A percentile compares a stretch with the other conserved stretches of the same genome.
Conservation (phyloP, 139 green algal species). For the Chlorella sp. region DNA sequence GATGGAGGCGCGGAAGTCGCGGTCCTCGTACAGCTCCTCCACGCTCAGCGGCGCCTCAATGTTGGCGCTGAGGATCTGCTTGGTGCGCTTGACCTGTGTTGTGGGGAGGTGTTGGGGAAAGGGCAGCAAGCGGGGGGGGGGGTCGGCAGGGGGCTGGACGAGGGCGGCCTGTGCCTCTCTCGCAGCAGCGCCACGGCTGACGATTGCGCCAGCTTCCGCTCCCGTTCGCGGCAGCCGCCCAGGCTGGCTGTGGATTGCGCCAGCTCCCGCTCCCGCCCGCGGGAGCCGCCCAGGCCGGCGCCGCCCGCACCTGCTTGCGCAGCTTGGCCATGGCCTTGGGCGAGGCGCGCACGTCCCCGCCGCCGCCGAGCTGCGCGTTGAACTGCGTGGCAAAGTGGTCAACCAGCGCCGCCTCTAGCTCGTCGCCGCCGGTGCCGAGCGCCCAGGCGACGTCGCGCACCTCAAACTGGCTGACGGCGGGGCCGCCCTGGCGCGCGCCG, state of each 20-base stretch:
- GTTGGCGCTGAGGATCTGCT: constrained; percentile 98
- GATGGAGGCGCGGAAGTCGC: constrained; percentile 84
- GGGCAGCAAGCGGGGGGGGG: neutral
- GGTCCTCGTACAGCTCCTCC: constrained; percentile 87
- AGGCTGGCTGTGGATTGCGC: too few species aligned
- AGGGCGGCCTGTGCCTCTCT: too few species aligned
- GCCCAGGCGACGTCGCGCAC: constrained; percentile 91
- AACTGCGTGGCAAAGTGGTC: constrained; percentile 93
- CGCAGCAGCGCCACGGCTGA: too few species aligned
- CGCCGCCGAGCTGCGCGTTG: constrained; percentile 59
- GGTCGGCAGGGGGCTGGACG: too few species aligned
- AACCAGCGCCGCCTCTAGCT: constrained; percentile 83
- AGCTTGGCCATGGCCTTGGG: constrained; percentile 91
- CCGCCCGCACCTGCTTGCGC: constrained; percentile 60
- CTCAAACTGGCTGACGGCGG: constrained; percentile 86
- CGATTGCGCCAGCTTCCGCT: too few species aligned
- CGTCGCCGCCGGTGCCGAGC: constrained; percentile 75
- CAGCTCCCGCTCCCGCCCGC: too few species aligned
- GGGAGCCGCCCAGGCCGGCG: neutral
- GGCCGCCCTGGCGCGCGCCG: neutral
- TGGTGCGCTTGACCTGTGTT: constrained; percentile 84
- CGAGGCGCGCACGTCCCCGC: constrained; percentile 54
- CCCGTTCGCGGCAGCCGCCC: too few species aligned
- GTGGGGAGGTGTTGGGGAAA: neutral
- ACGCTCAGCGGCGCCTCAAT: constrained; percentile 83